Base-by-base conservation (phyloP, 2,329 filamentous ascomycete genomes). In the Annulohypoxylon truncatum region DNA sequence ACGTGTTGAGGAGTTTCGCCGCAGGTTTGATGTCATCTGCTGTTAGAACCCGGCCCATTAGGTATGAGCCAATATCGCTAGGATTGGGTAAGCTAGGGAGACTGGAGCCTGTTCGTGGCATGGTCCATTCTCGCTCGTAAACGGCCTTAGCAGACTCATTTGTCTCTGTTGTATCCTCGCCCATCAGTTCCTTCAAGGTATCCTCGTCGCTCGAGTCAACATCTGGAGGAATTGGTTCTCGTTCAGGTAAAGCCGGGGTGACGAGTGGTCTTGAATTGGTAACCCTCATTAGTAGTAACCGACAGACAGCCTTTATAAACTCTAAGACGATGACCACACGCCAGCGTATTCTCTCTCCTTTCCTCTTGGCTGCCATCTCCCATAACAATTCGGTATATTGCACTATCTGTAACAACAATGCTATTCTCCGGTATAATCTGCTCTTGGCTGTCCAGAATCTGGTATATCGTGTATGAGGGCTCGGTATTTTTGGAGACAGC, bases 1-100 rank as follows among this genome's bases (percentile, higher is more conserved):
- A 86, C 33, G 89, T 89, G 76, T 96, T 94, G n/a, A 98, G 84
- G 5, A 99, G 86, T 57, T 92, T 90, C 33, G 91, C 90, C 0
- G 96, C 93, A 0, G 95, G 92, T 78, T 97, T 97, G 82, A 99
- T 96, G 77, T 98, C 96, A 80, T 99, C 96, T 7, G 96, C 93
- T 0, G 93, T 97, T 48, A 99, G 85, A 10, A 98, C 95, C 71
- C 96, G 94, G 31, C 91, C 90, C 22, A 97, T 88, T 3, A 99
- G 87, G 78, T 97, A 99, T 46, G 88, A 89, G 53, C 92, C 93
- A 64, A 97, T 94, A 72, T 97, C 93, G 55, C 90, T 87, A 0
- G 91, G 87, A 61, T 91, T 90, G 0, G 96, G 96, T 13, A 99
- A 84, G 48, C 89, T 91, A 0, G 96, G 95, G 48, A 99, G 85